Base-by-base conservation (phyloP, 345 rosid genomes). In the Acer campestre region DNA sequence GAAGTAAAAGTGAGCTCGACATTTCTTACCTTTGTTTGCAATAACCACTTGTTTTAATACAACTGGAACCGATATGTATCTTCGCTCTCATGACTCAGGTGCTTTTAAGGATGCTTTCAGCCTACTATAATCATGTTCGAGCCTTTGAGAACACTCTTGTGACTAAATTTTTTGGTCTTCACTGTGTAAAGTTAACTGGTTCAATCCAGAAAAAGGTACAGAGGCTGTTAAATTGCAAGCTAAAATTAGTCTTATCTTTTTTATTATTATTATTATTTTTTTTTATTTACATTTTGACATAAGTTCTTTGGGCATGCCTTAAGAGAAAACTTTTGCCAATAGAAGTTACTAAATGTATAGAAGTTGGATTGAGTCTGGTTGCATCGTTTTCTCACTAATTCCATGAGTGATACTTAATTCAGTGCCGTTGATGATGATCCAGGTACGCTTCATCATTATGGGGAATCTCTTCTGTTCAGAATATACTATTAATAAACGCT, bases 391-490 rank as follows among this genome's bases (percentile, higher is more conserved):
- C 55, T 49, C 4, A 13, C 6, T 13, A 49, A 49, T 49, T 2
- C 55, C 17, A 13, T 49, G 55, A 51, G 18, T 51, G 62, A 59
- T 16, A 25, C 8, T 59, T 18, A n/a, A 59, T 7, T 6, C 12
- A 22, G 3, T 18, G 27, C 10, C 11, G n/a, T 68, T 65, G 49
- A 68, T 76, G 64, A 61, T 63, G 55, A 71, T 81, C 27, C 78
- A 95, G 98, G 98, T 95, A 68, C 88, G 98, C 23, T 95, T 95
- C 79, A 86, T 95, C 59, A 92, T 95, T 3, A 95, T 95, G 98
- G 98, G 98, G 46, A 95, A 95, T 49, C 98, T 95, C 1, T 89
- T 95, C 73, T 90, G 97, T 29, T 90, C 98, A 0, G 98, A 93
- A 77, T 90, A 89, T 58, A 79, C 82, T 7, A 89, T 95, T 63